phyloP scores from a whole-genome alignment of 176 grass and related monocot species.

The Oryza longistaminata region DNA sequence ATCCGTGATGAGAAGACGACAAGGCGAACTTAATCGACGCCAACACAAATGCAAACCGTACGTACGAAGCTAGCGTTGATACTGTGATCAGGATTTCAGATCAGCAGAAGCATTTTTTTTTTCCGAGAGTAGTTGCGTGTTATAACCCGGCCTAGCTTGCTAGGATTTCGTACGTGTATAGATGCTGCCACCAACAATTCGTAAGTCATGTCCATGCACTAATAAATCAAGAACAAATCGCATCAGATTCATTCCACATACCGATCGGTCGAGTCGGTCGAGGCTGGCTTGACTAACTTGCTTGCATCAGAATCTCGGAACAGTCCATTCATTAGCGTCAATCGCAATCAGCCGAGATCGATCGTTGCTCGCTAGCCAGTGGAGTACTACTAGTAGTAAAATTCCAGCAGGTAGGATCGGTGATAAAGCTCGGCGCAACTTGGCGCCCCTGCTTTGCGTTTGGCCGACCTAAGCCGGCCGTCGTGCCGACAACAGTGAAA shows the following conservation, averaged over 20 bases:
- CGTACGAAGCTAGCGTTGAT: neutral
- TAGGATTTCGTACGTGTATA: neutral
- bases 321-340: neutral
- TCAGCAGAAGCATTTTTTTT: neutral
- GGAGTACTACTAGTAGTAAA: neutral
- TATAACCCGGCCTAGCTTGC: neutral
- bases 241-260: slow-evolving; percentile 48
- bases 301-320: slow-evolving; percentile 28
- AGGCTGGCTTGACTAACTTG: slow-evolving; percentile 11
- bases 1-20: neutral
- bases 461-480: slow-evolving; percentile 33
- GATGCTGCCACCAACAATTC: slow-evolving; percentile 3
- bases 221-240: neutral
- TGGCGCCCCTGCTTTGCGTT: slow-evolving; percentile 7
- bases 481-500: slow-evolving; percentile 23
- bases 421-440: neutral
- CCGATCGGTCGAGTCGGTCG: neutral
- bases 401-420: neutral
- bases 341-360: neutral
- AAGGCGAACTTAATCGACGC: neutral
- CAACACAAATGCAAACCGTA: neutral
- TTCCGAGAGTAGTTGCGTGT: neutral
- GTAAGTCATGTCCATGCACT: slow-evolving; percentile 39
- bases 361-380: neutral
- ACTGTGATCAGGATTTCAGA: neutral